Evolutionary conservation across 2,329 filamentous ascomycete genomes (phyloP), one percentile per base, ranked within the genome.

Genomic region (Colletotrichum chlorophyti): DNA sequence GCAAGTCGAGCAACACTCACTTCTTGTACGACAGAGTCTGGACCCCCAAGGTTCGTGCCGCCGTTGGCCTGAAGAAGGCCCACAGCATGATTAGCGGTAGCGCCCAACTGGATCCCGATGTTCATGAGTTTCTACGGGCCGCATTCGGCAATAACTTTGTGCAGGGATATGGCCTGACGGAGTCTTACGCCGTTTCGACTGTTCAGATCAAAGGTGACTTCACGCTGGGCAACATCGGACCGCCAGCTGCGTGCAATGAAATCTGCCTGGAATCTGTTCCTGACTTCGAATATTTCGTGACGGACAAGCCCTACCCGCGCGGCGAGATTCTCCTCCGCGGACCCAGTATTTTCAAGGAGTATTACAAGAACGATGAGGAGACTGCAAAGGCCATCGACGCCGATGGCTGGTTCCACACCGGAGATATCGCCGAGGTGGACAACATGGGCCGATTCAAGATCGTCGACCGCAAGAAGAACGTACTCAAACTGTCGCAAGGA

Each of bases 381-480:
- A 98, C 94, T 1, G 77, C 80, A 58, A 95, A 95, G 76, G 82
- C 88, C 0, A 80, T 98, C 41, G 91, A 94, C 8, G 79, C 88
- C 27, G 93, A 97, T 64, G 95, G 95, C 61, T 99, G 95, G 95
- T 98, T 99, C 84, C 90, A 91, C 72, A 97, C 93, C 0, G 95
- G 95, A 53, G 95, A 99, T 68, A 94, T 99, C 64, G 91, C 87
- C 69, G 85, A 88, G 63, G 82, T 99, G 21, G 95, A 99, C 74
- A 87, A 87, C 65, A 75, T 91, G 69, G 95, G 95, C 62, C 91
- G 93, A 60, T 89, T 98, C 80, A 88, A 86, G 75, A 96, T 99
- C 74, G 89, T 99, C 68, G 95, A 99, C 75, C 93, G 95, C 68
- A 89, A 93, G 77, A 99, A 99, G 89, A 98, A 98, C 76, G 91